Evolutionary conservation across 495 filamentous ascomycete species (phyloP), one percentile per base, ranked within the genome.

Genomic region (Penicillium cosmopolitanum): DNA sequence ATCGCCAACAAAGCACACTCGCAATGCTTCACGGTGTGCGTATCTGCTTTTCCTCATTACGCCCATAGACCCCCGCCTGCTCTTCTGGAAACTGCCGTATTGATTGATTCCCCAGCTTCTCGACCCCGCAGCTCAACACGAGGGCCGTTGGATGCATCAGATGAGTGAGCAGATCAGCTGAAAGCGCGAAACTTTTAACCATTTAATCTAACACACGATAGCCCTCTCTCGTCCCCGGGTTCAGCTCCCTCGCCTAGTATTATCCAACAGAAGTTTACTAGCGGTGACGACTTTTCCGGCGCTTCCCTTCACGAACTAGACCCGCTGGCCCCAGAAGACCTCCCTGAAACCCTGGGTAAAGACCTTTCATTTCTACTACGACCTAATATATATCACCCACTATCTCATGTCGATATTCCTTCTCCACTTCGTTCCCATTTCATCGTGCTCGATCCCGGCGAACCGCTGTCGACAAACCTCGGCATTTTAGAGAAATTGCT

Each of bases 281-380:
- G 56, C 21, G 52, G n/a, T 58, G 56, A 64, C 18, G 36, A 38
- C 21, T 66, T 74, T 57, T 56, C 72, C 33, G 64, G 73, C 36
- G 62, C 56, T 47, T 69, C 72, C 34, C 72, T 76, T 53, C 60
- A 56, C 28, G 62, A 68, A 60, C 55, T 77, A 52, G 74, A 77
- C 25, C 71, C 69, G 21, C 61, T 71, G 18, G 67, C 68, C 46
- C 73, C 67, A 33, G 73, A 73, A 51, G 72, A 73, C 52, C 64
- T 75, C 56, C 70, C 70, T 46, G 63, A 70, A 54, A 63, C 72
- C 12, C 55, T 76, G 31, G 75, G 79, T 38, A 91, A 89, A 66
- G 90, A 96, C 74, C 88, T 95, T 64, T 85, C 84, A 48, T 94
- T 86, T 73, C 85, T 97, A 57, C 82, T 93, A 18, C 82, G 86